Percentiles rank a stretch among this genome's conserved stretches.
Evolutionary conservation across 352 stramenopile genomes (phyloP).

Genomic region (Phytophthora meadii): DNA sequence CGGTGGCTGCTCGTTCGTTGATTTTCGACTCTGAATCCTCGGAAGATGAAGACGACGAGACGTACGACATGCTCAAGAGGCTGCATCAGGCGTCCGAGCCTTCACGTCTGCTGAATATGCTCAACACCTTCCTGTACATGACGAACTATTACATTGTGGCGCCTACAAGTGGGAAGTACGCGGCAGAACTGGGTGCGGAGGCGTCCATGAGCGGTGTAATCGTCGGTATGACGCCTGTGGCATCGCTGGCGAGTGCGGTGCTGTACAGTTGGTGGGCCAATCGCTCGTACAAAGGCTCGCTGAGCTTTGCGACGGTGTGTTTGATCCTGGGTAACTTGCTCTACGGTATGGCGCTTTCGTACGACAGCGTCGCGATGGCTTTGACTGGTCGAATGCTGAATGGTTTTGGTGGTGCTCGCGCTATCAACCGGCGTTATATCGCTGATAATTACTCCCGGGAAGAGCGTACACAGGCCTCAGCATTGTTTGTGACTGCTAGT

Average conservation of each 20-base stretch:
- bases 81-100: slow-evolving; percentile 57
- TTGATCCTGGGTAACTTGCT: slow-evolving; percentile 90
- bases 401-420: slow-evolving; percentile 91
- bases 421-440: slow-evolving; percentile 93
- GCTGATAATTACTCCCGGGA: slow-evolving; percentile 89
- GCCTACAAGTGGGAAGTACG: slow-evolving; percentile 94
- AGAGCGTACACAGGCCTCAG: slow-evolving; percentile 92
- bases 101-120: slow-evolving; percentile 93
- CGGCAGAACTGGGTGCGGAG: slow-evolving; percentile 86
- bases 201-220: slow-evolving; percentile 93
- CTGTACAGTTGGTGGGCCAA: slow-evolving; percentile 96
- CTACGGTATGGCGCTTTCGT: slow-evolving; percentile 84
- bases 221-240: slow-evolving; percentile 96
- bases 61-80: slow-evolving; percentile 66
- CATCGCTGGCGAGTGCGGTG: slow-evolving; percentile 93
- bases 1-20: slow-evolving; percentile 77
- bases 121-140: slow-evolving; percentile 97
- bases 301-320: slow-evolving; percentile 86
- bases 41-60: slow-evolving; percentile 82
- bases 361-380: slow-evolving; percentile 87
- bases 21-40: slow-evolving; percentile 87
- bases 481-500: slow-evolving; percentile 92
- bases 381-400: slow-evolving; percentile 92
- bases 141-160: slow-evolving; percentile 99
- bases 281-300: slow-evolving; percentile 85